phyloP scores from a whole-genome alignment of 768 basidiomycete genomes.

The Termitomyces sp. region DNA sequence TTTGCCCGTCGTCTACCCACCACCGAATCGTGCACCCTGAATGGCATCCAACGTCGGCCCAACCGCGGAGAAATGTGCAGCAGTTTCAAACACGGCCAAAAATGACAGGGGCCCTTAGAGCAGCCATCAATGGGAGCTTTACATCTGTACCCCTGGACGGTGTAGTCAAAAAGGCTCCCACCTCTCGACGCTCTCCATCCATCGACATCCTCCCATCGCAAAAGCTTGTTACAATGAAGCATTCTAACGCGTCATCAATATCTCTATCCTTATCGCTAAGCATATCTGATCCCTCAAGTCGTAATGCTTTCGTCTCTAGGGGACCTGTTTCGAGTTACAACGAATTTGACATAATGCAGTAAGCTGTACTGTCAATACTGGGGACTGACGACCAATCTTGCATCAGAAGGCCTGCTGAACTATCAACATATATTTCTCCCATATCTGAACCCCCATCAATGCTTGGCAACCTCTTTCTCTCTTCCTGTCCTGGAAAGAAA shows the following conservation, averaged over 20 bases:
- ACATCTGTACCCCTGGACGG: slow-evolving; percentile 1
- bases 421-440: neutral
- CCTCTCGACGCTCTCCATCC: slow-evolving; percentile 4
- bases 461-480: slow-evolving; percentile 84
- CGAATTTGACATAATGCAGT: slow-evolving; percentile 1
- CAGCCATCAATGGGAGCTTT: slow-evolving; percentile 31
- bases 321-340: neutral
- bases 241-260: slow-evolving; percentile 11
- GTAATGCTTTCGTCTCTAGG: neutral
- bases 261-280: slow-evolving; percentile 11
- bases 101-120: slow-evolving; percentile 28
- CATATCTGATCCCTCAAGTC: slow-evolving; percentile 4
- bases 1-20: slow-evolving; percentile 16
- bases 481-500: slow-evolving; percentile 95
- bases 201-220: slow-evolving; percentile 4
- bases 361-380: neutral
- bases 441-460: slow-evolving; percentile 15
- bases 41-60: slow-evolving; percentile 1
- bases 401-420: neutral
- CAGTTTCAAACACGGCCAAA: slow-evolving; percentile 18
- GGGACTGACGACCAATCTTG: neutral
- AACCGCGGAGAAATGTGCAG: slow-evolving; percentile 10
- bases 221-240: neutral
- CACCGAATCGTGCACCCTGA: slow-evolving; percentile 3
- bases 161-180: neutral